phyloP scores from a whole-genome alignment of 2,329 filamentous ascomycete species.

The Fusarium staphyleae region DNA sequence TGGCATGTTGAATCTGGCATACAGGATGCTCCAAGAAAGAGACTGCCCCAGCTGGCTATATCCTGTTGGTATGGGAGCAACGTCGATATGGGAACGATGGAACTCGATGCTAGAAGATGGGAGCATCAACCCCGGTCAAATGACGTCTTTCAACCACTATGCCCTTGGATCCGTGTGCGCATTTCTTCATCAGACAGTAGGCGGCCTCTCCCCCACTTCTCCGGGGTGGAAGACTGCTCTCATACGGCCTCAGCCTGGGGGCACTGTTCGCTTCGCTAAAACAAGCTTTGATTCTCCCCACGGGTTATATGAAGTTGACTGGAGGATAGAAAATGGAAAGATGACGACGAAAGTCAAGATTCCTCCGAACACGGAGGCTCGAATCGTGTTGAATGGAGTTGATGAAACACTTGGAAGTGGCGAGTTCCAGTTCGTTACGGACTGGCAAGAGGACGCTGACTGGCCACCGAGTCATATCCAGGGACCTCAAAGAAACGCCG shows the following conservation, averaged over 20 bases:
- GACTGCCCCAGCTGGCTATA: too few relatives aligned
- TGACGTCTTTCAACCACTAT: too few relatives aligned
- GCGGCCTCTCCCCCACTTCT: too few relatives aligned
- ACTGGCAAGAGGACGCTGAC: not conserved
- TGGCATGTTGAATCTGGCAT: too few relatives aligned
- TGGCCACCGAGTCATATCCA: conserved; percentile 10
- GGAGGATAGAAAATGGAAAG: not conserved
- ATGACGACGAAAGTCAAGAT: conserved; percentile 5
- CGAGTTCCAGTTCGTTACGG: conserved; percentile 2
- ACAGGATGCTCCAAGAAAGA: too few relatives aligned
- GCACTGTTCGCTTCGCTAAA: conserved; percentile 7
- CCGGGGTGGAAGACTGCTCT: too few relatives aligned
- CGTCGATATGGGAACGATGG: too few relatives aligned
- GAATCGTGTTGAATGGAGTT: not conserved
- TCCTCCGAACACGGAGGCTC: conserved; percentile 6
- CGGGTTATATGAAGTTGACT: conserved; percentile 9
- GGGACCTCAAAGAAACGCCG: conserved; percentile 1
- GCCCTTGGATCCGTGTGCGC: too few relatives aligned
- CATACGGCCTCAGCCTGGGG: not conserved
- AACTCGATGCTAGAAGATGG: too few relatives aligned
- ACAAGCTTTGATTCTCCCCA: conserved; percentile 7
- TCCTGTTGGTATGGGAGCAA: too few relatives aligned
- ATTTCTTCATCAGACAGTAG: too few relatives aligned
- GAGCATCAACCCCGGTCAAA: too few relatives aligned
- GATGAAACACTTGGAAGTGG: conserved; percentile 10